Evolutionary conservation across 306 rosid genomes (phyloP), one percentile per base, ranked within the genome.

Genomic region (Crotalaria pallida): DNA sequence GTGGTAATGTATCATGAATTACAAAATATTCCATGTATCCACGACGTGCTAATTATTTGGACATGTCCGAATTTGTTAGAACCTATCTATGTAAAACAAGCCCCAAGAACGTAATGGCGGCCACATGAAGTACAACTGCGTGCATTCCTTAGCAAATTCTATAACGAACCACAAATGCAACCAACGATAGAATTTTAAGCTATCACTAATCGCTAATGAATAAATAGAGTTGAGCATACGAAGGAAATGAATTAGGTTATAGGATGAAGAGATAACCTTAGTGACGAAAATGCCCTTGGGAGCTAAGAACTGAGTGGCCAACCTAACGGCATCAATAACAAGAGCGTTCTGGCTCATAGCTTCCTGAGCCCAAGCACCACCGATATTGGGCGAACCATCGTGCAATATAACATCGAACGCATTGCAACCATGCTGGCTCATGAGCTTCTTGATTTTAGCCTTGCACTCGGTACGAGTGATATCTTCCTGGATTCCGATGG

Each of bases 361-460:
- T 56, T 94, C 99, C 70, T 92, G 96, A 40, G 97, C 80, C 99
- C 97, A 94, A 0, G 97, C 97, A 6, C 99, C 97, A 10, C 99
- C 99, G 17, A 91, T 81, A 51, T 94, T 90, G 0, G 97, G 99
- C 0, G 97, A 94, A 4, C 98, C 98, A 41, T 94, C 97, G 41
- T 88, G 97, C 58, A 94, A 61, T 1, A 94, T 75, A 51, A 90
- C 85, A 53, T 94, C 88, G 12, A 90, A 94, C 1, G 89, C 88
- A 8, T 45, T 18, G 51, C 53, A 71, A 2, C 92, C 86, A 27
- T 61, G 61, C 6, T 94, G 85, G 22, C 9, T 76, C 89, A 94
- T 87, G 12, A 94, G 50, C 83, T 83, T 79, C 84, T 83, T 84
- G 51, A 94, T 73, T 73, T 78, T 81, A 2, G 95, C 73, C 65